Evolutionary conservation across 1,139 yeast genomes (phyloP).

Genomic region (Wickerhamomyces sp.): DNA sequence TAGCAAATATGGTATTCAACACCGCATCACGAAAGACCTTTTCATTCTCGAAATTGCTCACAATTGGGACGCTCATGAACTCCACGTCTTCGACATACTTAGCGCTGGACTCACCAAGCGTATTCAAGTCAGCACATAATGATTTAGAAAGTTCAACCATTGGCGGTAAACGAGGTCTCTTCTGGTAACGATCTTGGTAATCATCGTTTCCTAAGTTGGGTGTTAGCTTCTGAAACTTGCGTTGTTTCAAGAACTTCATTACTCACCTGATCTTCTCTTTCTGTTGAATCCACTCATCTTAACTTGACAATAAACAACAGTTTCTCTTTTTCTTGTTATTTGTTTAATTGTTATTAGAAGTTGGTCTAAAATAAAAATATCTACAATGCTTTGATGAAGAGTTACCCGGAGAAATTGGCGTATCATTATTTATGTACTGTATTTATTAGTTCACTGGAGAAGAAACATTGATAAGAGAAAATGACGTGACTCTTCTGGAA

Average conservation of each 20-base stretch:
- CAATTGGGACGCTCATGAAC: constrained; percentile 60
- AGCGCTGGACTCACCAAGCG: constrained; percentile 61
- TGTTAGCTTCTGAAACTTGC: not conserved
- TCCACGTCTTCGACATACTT: constrained; percentile 62
- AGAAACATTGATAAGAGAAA: constrained; percentile 9
- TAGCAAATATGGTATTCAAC: constrained; percentile 61
- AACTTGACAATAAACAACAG: too few relatives aligned
- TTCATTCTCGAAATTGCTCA: constrained; percentile 64
- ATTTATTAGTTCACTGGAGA: not conserved
- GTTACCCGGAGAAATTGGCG: not conserved
- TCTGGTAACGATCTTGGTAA: constrained; percentile 17
- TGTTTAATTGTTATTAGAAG: not conserved
- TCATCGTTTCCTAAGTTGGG: constrained; percentile 10
- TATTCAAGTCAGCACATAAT: constrained; percentile 49
- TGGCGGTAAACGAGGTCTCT: constrained; percentile 32
- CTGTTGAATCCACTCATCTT: constrained; percentile 21
- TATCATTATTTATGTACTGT: not conserved
- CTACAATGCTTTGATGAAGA: too few relatives aligned
- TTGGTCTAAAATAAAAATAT: too few relatives aligned
- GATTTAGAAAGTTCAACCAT: constrained; percentile 36
- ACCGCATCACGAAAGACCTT: constrained; percentile 58
- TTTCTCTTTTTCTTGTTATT: not conserved
- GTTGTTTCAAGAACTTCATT: not conserved
- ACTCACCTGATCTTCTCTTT: constrained; percentile 24
- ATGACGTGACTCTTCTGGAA: constrained; percentile 7